phyloP scores from a whole-genome alignment of 441 rosid genomes.

The Gossypium gossypioides region DNA sequence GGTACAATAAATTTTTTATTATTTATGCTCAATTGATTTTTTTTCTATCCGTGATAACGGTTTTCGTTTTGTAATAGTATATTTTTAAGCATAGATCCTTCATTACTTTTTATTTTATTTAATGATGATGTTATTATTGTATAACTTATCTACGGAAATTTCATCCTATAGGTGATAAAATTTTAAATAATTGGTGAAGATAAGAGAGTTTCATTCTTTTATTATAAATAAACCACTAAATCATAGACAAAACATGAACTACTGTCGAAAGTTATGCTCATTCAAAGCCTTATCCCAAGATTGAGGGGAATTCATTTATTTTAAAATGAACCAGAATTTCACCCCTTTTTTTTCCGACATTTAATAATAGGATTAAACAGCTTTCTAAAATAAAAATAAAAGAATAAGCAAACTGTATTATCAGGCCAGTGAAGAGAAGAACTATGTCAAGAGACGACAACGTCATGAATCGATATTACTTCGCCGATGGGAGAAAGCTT shows the following conservation, averaged over 20 bases:
- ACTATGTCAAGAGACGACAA: constrained; percentile 4
- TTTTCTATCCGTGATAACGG: too few species aligned
- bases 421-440: background rate
- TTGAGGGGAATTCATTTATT: background rate
- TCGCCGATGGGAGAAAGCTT: constrained; percentile 35
- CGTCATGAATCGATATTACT: constrained; percentile 25
- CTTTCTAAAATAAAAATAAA: background rate
- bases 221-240: background rate
- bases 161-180: too few species aligned
- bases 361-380: background rate
- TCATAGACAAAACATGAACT: background rate
- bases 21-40: too few species aligned
- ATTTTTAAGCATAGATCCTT: too few species aligned
- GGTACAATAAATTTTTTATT: too few species aligned
- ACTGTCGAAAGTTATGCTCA: background rate
- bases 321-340: background rate
- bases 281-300: background rate
- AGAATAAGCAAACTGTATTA: background rate
- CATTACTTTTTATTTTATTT: too few species aligned
- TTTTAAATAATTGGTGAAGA: too few species aligned
- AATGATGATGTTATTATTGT: too few species aligned
- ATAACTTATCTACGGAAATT: too few species aligned
- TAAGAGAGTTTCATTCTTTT: background rate
- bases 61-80: too few species aligned
- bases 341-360: background rate